Evolutionary conservation across 495 filamentous ascomycete species (phyloP).

Genomic region (Penicillium canariense): DNA sequence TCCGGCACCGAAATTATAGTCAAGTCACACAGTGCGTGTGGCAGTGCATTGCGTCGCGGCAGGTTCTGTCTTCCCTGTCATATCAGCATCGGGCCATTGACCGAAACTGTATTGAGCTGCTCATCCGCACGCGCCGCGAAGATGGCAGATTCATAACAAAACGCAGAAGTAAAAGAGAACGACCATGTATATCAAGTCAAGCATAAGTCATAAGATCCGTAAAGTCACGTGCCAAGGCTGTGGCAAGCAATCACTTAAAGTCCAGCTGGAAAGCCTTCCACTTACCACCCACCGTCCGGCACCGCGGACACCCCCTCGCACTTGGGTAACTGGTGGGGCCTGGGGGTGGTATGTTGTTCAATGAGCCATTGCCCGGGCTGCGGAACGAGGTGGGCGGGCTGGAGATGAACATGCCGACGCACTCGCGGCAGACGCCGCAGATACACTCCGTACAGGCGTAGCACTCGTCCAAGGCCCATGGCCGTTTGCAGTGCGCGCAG

Average conservation of each 20-base stretch:
- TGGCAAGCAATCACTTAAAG: conserved; percentile 39
- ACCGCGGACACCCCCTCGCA: conserved; percentile 50
- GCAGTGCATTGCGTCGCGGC: no score
- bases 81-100: no score
- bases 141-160: conserved; percentile 3
- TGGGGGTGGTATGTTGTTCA: conserved; percentile 26
- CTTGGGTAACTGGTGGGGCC: conserved; percentile 43
- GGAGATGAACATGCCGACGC: conserved; percentile 72
- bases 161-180: conserved; percentile 13
- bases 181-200: conserved; percentile 23
- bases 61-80: conserved; percentile 6
- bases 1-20: conserved; percentile 19
- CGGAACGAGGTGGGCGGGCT: conserved; percentile 41
- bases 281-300: conserved; percentile 47
- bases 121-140: background rate
- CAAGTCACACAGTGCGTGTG: conserved; percentile 7
- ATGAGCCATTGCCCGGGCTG: conserved; percentile 35
- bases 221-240: conserved; percentile 15
- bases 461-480: conserved; percentile 71
- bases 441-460: conserved; percentile 95
- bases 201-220: conserved; percentile 44
- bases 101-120: background rate
- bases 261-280: conserved; percentile 57
- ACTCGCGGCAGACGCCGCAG: conserved; percentile 82
- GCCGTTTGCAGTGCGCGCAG: conserved; percentile 75